These are phyloP conservation scores for Globisporangium perplexum DNA, from an alignment of 352 stramenopile genomes.

Conservation along the genomic window DNA sequence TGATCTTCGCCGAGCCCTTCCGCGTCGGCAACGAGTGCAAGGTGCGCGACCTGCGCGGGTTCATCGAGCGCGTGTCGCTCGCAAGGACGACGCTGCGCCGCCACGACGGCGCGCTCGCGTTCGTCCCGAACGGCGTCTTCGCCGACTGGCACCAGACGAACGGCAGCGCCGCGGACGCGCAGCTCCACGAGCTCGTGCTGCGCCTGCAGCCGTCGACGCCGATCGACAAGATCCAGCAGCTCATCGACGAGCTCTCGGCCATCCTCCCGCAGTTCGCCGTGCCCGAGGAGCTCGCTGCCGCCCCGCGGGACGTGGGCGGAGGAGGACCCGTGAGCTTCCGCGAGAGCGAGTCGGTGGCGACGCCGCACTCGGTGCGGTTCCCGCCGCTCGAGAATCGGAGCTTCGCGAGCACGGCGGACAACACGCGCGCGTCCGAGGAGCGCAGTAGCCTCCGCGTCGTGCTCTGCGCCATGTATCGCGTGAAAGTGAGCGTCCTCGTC, in stretches of 20 bases:
- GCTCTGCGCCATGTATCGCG: slow-evolving; percentile 44
- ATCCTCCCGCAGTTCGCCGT: slow-evolving; percentile 32
- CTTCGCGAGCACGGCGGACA: slow-evolving; percentile 21
- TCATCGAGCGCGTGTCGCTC: slow-evolving; percentile 76
- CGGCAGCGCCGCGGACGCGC: slow-evolving; percentile 38
- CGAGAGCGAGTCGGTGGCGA: slow-evolving; percentile 11
- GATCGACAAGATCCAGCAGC: slow-evolving; percentile 30
- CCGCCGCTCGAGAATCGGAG: slow-evolving; percentile 18
- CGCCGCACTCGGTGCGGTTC: slow-evolving; percentile 17
- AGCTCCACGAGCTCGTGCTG: slow-evolving; percentile 47
- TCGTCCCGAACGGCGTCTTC: slow-evolving; percentile 79
- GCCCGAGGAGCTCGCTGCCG: slow-evolving; percentile 1
- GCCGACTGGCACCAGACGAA: slow-evolving; percentile 69
- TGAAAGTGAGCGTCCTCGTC: slow-evolving; percentile 59
- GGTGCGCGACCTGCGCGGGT: slow-evolving; percentile 41
- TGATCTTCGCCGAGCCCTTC: slow-evolving; percentile 83
- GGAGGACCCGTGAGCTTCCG: slow-evolving; percentile 4
- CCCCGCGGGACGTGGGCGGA: background rate
- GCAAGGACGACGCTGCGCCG: slow-evolving; percentile 63
- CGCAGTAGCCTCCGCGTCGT: slow-evolving; percentile 30
- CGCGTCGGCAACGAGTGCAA: slow-evolving; percentile 58
- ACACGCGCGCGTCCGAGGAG: slow-evolving; percentile 14
- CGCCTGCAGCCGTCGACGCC: slow-evolving; percentile 32
- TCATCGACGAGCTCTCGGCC: slow-evolving; percentile 32
- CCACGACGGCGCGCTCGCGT: slow-evolving; percentile 59